Evolutionary conservation across 2,329 filamentous ascomycete species (phyloP).

Genomic region (Bertia moriformis): DNA sequence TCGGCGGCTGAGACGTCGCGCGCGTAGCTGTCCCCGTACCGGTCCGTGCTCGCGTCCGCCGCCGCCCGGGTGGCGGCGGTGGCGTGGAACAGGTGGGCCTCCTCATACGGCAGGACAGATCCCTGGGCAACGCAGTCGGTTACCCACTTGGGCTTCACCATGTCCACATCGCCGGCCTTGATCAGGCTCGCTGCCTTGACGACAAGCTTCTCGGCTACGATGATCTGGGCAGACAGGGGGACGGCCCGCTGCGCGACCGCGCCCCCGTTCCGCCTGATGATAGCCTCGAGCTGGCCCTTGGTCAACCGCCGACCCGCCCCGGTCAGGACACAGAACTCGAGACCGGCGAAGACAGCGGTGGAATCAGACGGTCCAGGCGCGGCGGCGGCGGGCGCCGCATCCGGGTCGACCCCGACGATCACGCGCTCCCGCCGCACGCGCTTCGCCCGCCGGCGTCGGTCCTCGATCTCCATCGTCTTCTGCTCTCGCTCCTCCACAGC

Average conservation of each 20-base stretch:
- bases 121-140: constrained; percentile 60
- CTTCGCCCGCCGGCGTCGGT: constrained; percentile 42
- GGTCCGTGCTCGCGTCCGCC: constrained; percentile 53
- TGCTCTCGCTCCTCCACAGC: constrained; percentile 58
- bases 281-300: constrained; percentile 64
- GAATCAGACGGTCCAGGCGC: constrained; percentile 37
- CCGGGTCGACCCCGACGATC: constrained; percentile 51
- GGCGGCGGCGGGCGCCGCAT: constrained; percentile 21
- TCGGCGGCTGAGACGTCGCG: constrained; percentile 54
- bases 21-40: constrained; percentile 70
- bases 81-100: constrained; percentile 58
- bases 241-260: constrained; percentile 61
- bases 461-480: constrained; percentile 69
- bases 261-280: constrained; percentile 76
- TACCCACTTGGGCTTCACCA: constrained; percentile 71
- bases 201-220: constrained; percentile 65
- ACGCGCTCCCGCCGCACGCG: constrained; percentile 54
- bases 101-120: constrained; percentile 48
- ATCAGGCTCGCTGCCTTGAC: constrained; percentile 75
- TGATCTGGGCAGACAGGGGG: constrained; percentile 45
- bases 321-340: constrained; percentile 73
- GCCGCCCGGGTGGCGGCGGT: constrained; percentile 36
- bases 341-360: constrained; percentile 58
- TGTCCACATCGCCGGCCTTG: constrained; percentile 54
- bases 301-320: constrained; percentile 59